These are phyloP conservation scores for Nevesoporus exiguus DNA, from an alignment of 768 basidiomycete species.

Conservation along the genomic window DNA sequence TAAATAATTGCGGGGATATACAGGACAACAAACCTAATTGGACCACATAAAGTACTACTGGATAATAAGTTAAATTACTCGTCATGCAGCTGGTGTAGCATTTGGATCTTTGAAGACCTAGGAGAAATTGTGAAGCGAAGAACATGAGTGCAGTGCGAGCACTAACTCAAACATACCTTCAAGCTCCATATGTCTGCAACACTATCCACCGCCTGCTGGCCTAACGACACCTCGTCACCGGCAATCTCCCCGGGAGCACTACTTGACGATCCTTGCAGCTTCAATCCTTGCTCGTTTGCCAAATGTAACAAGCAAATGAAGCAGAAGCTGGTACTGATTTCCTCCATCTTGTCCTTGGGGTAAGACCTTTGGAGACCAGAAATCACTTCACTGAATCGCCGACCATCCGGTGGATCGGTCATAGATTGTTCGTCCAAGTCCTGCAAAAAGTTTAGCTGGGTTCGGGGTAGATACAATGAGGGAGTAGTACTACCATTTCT, in stretches of 20 bases:
- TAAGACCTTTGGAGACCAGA: slow-evolving; percentile 77
- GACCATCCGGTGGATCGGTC: slow-evolving; percentile 64
- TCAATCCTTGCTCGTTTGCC: slow-evolving; percentile 94
- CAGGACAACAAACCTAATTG: slow-evolving; percentile 5
- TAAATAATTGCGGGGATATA: slow-evolving; percentile 6
- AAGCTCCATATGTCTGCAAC: slow-evolving; percentile 75
- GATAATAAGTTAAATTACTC: slow-evolving; percentile 22
- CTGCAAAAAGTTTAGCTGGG: slow-evolving; percentile 31
- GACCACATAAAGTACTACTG: slow-evolving; percentile 1
- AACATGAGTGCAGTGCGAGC: background rate
- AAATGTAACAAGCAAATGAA: slow-evolving; percentile 97
- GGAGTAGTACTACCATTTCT: slow-evolving; percentile 47
- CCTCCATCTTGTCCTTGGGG: slow-evolving; percentile 91
- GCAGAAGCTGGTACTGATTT: slow-evolving; percentile 98
- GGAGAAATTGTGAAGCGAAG: background rate
- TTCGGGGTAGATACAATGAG: background rate
- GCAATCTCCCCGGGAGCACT: slow-evolving; percentile 37
- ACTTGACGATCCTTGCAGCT: slow-evolving; percentile 55
- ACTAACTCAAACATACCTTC: slow-evolving; percentile 45
- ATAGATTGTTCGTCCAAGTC: slow-evolving; percentile 49
- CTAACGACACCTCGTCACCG: slow-evolving; percentile 31
- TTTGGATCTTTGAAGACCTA: slow-evolving; percentile 48
- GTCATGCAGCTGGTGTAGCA: slow-evolving; percentile 28
- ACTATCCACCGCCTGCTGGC: slow-evolving; percentile 39
- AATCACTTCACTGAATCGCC: slow-evolving; percentile 79